These are phyloP conservation scores for Aureococcus anophagefferens DNA, from an alignment of 108 stramenopile genomes.

Conservation along the genomic window DNA sequence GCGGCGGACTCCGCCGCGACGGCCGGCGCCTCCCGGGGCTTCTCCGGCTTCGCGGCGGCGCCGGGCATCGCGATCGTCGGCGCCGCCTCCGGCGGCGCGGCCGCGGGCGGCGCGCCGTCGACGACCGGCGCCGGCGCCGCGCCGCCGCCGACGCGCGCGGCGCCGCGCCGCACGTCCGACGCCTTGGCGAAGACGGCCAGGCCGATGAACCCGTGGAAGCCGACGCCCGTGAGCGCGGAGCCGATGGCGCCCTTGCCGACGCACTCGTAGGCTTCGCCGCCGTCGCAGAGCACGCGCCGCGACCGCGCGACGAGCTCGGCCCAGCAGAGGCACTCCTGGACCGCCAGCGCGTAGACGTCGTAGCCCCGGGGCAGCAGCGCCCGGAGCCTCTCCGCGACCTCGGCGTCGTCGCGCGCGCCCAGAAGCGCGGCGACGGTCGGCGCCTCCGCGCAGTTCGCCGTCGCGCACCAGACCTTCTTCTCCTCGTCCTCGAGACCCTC, in stretches of 20 bases:
- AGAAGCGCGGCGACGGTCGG: neutral
- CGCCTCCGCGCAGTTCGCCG: neutral
- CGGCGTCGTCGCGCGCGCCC: no score
- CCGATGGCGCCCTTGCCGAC: no score
- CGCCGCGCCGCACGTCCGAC: neutral
- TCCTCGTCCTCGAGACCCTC: no score
- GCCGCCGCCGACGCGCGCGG: no score
- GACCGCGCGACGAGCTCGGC: neutral
- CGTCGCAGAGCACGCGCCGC: neutral
- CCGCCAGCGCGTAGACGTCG: conserved; percentile 6
- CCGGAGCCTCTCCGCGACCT: neutral
- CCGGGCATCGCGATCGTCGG: neutral
- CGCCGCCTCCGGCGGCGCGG: no score
- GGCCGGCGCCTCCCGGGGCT: no score
- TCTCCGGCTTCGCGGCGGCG: neutral
- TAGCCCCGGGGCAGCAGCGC: neutral
- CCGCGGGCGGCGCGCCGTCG: no score
- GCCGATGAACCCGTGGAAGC: conserved; percentile 4
- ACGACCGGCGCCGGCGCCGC: no score
- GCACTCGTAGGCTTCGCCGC: neutral
- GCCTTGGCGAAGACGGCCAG: conserved; percentile 5
- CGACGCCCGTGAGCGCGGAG: neutral
- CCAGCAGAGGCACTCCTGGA: conserved; percentile 7
- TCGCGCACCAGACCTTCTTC: no score
- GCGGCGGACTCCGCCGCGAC: no score